Evolutionary conservation across 805 yeast genomes (phyloP).

Genomic region (Saturnispora silvae): DNA sequence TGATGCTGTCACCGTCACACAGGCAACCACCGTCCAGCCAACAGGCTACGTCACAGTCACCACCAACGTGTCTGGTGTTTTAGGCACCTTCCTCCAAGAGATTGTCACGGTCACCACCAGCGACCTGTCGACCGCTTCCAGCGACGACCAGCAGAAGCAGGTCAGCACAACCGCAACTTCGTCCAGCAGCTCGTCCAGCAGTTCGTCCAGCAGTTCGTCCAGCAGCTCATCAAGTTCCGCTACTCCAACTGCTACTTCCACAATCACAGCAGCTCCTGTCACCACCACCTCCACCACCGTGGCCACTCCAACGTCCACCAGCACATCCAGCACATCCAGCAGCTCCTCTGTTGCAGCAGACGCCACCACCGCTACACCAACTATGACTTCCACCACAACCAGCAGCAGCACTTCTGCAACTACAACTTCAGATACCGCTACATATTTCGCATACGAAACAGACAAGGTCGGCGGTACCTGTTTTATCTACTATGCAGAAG

Average conservation of each 20-base stretch:
- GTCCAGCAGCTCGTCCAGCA: conserved; percentile 11
- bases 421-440: conserved; percentile 13
- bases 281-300: conserved; percentile 5
- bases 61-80: conserved; percentile 13
- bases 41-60: conserved; percentile 15
- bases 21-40: conserved; percentile 13
- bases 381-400: conserved; percentile 8
- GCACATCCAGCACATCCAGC: conserved; percentile 29
- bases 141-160: not conserved
- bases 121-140: not conserved
- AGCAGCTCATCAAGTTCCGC: conserved; percentile 11
- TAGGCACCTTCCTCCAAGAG: conserved; percentile 15
- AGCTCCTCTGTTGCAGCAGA: conserved; percentile 30
- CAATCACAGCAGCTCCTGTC: conserved; percentile 10
- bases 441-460: conserved; percentile 22
- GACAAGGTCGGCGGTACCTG: conserved; percentile 25
- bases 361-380: conserved; percentile 27
- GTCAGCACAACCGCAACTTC: conserved; percentile 4
- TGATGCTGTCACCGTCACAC: conserved; percentile 17
- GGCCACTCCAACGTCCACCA: conserved; percentile 12
- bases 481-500: conserved; percentile 28
- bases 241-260: conserved; percentile 11
- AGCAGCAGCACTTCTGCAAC: conserved; percentile 10
- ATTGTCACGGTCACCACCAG: conserved; percentile 20
- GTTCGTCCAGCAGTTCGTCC: conserved; percentile 6